Evolutionary conservation across 2,329 filamentous ascomycete genomes (phyloP).

Genomic region (Aspergillus tanneri): DNA sequence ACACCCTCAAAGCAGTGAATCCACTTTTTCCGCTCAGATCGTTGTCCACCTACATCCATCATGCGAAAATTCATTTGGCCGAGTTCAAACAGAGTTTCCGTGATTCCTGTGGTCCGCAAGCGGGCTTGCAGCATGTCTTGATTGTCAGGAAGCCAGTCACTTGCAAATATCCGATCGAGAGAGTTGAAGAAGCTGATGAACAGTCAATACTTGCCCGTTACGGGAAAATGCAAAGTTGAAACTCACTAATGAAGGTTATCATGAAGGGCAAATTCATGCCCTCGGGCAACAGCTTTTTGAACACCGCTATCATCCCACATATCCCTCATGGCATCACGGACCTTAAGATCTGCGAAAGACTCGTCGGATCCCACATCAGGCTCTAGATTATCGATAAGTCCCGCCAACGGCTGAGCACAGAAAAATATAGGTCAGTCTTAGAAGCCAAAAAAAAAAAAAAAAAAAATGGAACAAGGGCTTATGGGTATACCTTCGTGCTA

Average conservation of each 20-base stretch:
- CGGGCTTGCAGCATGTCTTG: slow-evolving; percentile 91
- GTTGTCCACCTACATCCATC: slow-evolving; percentile 91
- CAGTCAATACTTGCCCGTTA: slow-evolving; percentile 13
- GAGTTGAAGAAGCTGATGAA: slow-evolving; percentile 73
- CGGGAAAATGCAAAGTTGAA: neutral
- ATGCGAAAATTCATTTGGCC: slow-evolving; percentile 92
- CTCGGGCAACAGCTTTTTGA: slow-evolving; percentile 82
- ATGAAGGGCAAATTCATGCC: slow-evolving; percentile 94
- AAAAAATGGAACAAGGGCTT: neutral
- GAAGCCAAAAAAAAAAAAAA: slow-evolving; percentile 12
- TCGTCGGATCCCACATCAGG: slow-evolving; percentile 78
- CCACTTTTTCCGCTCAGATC: slow-evolving; percentile 95
- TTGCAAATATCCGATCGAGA: slow-evolving; percentile 71
- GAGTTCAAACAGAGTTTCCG: slow-evolving; percentile 89
- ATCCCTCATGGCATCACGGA: slow-evolving; percentile 72
- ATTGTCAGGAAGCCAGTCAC: slow-evolving; percentile 82
- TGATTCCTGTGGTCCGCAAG: slow-evolving; percentile 90
- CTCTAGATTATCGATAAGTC: slow-evolving; percentile 72
- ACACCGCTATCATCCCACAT: slow-evolving; percentile 85
- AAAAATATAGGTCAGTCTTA: no score
- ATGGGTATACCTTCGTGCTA: slow-evolving; percentile 69
- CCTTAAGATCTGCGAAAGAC: slow-evolving; percentile 63
- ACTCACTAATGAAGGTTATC: slow-evolving; percentile 92
- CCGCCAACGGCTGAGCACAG: slow-evolving; percentile 66
- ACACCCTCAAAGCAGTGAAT: slow-evolving; percentile 96